These are phyloP conservation scores for Coemansia sp. DNA, from an alignment of 192 early-diverging fungal species.

Conservation along the genomic window DNA sequence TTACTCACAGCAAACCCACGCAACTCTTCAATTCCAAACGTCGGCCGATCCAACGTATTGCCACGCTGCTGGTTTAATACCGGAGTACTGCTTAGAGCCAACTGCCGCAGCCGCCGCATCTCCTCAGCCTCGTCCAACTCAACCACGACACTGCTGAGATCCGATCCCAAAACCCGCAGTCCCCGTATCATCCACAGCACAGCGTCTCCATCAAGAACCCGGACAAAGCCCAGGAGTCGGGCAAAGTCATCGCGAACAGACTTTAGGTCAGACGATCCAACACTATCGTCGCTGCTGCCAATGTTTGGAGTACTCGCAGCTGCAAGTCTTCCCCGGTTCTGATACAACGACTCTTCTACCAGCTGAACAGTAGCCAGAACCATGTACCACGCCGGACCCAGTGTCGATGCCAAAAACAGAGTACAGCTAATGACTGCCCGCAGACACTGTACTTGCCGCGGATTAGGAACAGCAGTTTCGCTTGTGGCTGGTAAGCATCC, in stretches of 20 bases:
- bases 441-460: conserved; percentile 79
- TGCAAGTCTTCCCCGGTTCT: conserved; percentile 13
- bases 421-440: conserved; percentile 73
- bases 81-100: background rate
- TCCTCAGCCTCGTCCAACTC: conserved; percentile 12
- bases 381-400: conserved; percentile 86
- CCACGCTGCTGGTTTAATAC: conserved; percentile 45
- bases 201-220: conserved; percentile 15
- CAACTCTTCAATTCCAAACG: conserved; percentile 44
- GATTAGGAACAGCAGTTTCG: conserved; percentile 32
- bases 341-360: conserved; percentile 75
- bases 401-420: conserved; percentile 68
- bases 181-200: conserved; percentile 33
- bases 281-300: background rate
- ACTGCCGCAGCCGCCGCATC: conserved; percentile 24
- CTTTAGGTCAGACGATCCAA: conserved; percentile 11
- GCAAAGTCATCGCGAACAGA: conserved; percentile 24
- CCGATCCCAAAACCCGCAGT: conserved; percentile 37
- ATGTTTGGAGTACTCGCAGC: background rate
- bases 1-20: conserved; percentile 37
- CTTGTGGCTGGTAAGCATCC: conserved; percentile 64
- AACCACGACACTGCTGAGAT: conserved; percentile 22
- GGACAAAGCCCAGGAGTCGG: conserved; percentile 21
- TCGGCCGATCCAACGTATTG: conserved; percentile 39
- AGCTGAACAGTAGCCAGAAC: conserved; percentile 88